phyloP scores from a whole-genome alignment of 1,284 basidiomycete genomes.

The Mycocalia duriaeana region DNA sequence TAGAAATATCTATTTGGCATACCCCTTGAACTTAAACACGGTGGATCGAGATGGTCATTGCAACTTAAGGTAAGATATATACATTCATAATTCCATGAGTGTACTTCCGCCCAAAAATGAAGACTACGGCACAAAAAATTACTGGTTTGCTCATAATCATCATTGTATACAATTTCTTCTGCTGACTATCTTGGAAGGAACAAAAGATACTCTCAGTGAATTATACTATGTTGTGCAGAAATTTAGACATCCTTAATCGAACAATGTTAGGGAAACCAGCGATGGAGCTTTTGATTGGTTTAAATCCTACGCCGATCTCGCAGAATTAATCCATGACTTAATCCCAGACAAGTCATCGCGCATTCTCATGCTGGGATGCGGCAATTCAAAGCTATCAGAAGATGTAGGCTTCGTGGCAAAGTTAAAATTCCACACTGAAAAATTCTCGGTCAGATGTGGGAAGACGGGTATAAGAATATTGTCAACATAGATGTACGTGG shows the following conservation, averaged over 20 bases:
- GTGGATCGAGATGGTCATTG: slow-evolving; percentile 16
- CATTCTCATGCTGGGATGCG: slow-evolving; percentile 88
- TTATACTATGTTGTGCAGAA: no score
- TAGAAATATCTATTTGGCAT: background rate
- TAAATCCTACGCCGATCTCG: slow-evolving; percentile 69
- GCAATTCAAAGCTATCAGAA: slow-evolving; percentile 79
- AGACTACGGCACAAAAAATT: slow-evolving; percentile 69
- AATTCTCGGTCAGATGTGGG: slow-evolving; percentile 95
- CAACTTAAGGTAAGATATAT: slow-evolving; percentile 6
- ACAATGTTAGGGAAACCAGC: slow-evolving; percentile 49
- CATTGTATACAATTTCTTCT: background rate
- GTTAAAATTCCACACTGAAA: no score
- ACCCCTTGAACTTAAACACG: background rate
- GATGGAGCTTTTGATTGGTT: slow-evolving; percentile 83
- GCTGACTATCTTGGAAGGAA: slow-evolving; percentile 45
- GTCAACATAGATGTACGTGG: slow-evolving; percentile 76
- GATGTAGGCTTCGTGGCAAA: slow-evolving; percentile 46
- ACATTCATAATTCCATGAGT: background rate
- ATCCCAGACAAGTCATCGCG: slow-evolving; percentile 62
- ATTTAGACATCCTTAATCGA: no score
- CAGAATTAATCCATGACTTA: slow-evolving; percentile 50
- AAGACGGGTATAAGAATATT: slow-evolving; percentile 82
- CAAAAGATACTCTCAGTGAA: slow-evolving; percentile 64
- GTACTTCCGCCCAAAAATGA: slow-evolving; percentile 64
- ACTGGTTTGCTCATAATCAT: slow-evolving; percentile 49